These are phyloP conservation scores for Seiridium cupressi DNA, from an alignment of 2,329 filamentous ascomycete species.

Conservation along the genomic window DNA sequence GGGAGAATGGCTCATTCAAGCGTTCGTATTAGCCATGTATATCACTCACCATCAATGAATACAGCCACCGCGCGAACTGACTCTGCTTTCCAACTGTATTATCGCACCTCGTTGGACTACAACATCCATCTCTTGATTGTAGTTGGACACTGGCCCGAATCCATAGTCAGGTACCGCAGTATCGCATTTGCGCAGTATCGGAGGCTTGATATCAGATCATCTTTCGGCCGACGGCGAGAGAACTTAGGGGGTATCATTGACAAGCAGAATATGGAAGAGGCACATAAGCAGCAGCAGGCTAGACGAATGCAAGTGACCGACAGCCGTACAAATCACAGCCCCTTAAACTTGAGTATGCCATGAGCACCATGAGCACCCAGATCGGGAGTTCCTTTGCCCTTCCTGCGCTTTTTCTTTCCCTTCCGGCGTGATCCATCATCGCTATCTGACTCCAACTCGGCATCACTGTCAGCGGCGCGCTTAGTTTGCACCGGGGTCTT, in stretches of 20 bases:
- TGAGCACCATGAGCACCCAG: constrained; percentile 50
- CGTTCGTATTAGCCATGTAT: too few species aligned
- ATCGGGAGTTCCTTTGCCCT: constrained; percentile 36
- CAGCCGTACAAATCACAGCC: constrained; percentile 30
- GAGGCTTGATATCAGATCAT: too few species aligned
- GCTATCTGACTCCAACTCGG: constrained; percentile 43
- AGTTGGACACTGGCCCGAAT: background rate
- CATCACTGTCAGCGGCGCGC: constrained; percentile 35
- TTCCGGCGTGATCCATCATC: constrained; percentile 40
- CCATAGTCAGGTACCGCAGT: background rate
- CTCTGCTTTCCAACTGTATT: too few species aligned
- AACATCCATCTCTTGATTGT: too few species aligned
- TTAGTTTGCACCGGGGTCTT: constrained; percentile 25
- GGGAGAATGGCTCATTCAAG: background rate
- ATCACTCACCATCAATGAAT: too few species aligned
- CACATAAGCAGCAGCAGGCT: background rate
- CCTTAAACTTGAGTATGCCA: constrained; percentile 49
- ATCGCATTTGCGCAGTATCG: too few species aligned
- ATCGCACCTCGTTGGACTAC: too few species aligned
- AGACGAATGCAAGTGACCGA: background rate
- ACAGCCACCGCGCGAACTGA: too few species aligned
- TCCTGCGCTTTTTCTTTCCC: constrained; percentile 45
- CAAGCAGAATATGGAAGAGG: background rate
- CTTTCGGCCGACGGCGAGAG: too few species aligned
- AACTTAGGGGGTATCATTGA: background rate